phyloP scores from a whole-genome alignment of 2,329 filamentous ascomycete species.

The Mariannaea elegans region DNA sequence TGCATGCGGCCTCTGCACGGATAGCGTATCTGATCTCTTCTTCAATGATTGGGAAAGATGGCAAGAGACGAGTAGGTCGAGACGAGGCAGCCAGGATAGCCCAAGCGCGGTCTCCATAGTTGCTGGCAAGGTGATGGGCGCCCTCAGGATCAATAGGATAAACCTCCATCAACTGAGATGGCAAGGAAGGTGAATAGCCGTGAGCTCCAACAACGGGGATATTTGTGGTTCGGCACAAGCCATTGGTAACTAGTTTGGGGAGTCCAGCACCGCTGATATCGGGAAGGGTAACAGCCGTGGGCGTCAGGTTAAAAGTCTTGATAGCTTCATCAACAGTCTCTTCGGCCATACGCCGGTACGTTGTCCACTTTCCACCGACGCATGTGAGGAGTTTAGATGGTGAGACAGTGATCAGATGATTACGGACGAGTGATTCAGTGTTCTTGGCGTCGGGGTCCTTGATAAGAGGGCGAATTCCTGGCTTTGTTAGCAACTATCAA shows the following conservation, averaged over 20 bases:
- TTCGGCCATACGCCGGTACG: conserved; percentile 88
- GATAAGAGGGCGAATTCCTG: conserved; percentile 78
- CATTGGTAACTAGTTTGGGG: conserved; percentile 62
- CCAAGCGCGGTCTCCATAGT: conserved; percentile 70
- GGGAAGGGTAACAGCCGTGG: conserved; percentile 62
- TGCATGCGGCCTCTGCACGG: conserved; percentile 77
- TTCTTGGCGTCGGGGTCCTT: conserved; percentile 83
- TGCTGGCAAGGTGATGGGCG: conserved; percentile 53
- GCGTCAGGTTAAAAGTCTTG: conserved; percentile 67
- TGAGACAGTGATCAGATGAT: conserved; percentile 80
- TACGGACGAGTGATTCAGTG: conserved; percentile 84
- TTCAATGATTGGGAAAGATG: conserved; percentile 76
- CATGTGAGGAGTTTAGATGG: conserved; percentile 80
- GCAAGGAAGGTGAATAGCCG: conserved; percentile 61
- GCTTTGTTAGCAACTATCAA: conserved; percentile 24
- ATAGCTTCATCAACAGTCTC: conserved; percentile 85
- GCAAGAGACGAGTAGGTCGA: conserved; percentile 69
- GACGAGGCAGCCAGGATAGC: conserved; percentile 67
- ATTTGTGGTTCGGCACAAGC: conserved; percentile 77
- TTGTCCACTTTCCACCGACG: conserved; percentile 88
- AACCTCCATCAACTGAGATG: conserved; percentile 49
- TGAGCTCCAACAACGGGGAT: conserved; percentile 80
- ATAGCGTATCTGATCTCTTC: conserved; percentile 78
- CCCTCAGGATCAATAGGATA: conserved; percentile 48
- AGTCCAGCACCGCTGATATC: conserved; percentile 72